Base-by-base conservation (phyloP, 345 rosid genomes). In the Reutealis trisperma region DNA sequence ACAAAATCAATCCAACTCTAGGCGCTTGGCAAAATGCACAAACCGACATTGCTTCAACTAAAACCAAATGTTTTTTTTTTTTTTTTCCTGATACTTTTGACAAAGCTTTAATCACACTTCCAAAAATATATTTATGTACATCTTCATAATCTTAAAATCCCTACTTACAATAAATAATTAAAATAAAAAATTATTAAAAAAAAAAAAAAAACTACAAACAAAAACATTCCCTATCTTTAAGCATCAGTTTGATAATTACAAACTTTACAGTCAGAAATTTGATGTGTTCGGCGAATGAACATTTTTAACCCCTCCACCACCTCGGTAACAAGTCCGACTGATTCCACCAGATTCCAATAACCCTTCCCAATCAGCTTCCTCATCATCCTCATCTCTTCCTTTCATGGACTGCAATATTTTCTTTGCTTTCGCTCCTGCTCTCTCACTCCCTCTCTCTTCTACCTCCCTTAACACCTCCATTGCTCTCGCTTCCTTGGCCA, bases 241-340 rank as follows among this genome's bases (percentile, higher is more conserved):
- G 16, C 15, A 57, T 62, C 27, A 68, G 19, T 21, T 44, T 13
- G 60, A 32, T 49, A 66, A 73, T 52, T 54, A 75, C 52, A 24
- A n/a, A 69, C 71, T 71, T 64, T 57, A 75, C 75, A 65, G 37
- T 83, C 87, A 91, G 73, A 87, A 88, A 27, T 88, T 81, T 22
- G 87, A 77, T 2, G 92, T 78, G 55, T 81, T 87, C 27, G 89
- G 87, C 67, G 82, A 84, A 52, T 70, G 51, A 58, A 19, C 70
- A 30, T 79, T 79, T 37, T 67, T 76, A 32, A 86, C 80, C 0
- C 44, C 71, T 2, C 60, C 70, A 34, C 63, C 89, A 71, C 79
- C 85, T 19, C 86, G 83, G 78, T 78, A 79, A 67, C 88, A 88
- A 70, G 45, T 78, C 69, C 90, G 85, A 55, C 82, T 83, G 16